Percentiles rank a stretch among this genome's conserved stretches.
These are phyloP conservation scores for Cryptococcus sp. DNA, from an alignment of 1,284 basidiomycete species.

Conservation along the genomic window DNA sequence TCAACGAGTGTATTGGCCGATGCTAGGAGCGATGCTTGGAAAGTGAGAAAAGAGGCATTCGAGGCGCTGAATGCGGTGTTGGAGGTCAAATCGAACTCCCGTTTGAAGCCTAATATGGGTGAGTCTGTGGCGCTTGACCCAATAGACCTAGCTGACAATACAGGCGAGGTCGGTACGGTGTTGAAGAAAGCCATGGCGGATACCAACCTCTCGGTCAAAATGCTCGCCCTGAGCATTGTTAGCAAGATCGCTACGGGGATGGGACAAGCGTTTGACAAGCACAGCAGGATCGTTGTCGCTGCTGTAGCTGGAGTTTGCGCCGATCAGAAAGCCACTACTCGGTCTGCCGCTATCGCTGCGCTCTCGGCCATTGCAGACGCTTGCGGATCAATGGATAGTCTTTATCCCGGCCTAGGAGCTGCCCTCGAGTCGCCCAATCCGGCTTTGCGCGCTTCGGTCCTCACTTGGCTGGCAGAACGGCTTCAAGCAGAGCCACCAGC, in stretches of 20 bases:
- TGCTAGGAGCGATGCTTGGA: constrained; percentile 90
- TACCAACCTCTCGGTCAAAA: constrained; percentile 90
- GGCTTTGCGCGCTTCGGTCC: constrained; percentile 72
- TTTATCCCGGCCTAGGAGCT: constrained; percentile 71
- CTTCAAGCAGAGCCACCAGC: constrained; percentile 45
- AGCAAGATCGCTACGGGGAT: constrained; percentile 85
- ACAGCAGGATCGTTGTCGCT: constrained; percentile 67
- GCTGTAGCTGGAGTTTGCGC: constrained; percentile 80
- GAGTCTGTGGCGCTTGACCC: constrained; percentile 30
- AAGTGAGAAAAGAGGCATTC: constrained; percentile 90
- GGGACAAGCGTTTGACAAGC: constrained; percentile 91
- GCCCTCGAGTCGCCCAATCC: constrained; percentile 85
- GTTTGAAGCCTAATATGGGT: constrained; percentile 88
- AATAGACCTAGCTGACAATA: constrained; percentile 8
- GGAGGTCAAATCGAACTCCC: constrained; percentile 84
- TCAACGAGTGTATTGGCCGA: constrained; percentile 77
- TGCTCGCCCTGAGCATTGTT: constrained; percentile 83
- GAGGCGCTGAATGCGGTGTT: constrained; percentile 77
- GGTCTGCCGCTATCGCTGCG: constrained; percentile 69
- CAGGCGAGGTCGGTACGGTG: constrained; percentile 83
- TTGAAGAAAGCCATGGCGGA: constrained; percentile 86
- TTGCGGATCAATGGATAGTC: constrained; percentile 73
- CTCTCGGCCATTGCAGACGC: constrained; percentile 79
- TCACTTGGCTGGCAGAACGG: constrained; percentile 67
- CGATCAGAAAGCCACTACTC: constrained; percentile 87